Base-by-base conservation (phyloP, 106 monocot species). In the Xerophyta viscosa region DNA sequence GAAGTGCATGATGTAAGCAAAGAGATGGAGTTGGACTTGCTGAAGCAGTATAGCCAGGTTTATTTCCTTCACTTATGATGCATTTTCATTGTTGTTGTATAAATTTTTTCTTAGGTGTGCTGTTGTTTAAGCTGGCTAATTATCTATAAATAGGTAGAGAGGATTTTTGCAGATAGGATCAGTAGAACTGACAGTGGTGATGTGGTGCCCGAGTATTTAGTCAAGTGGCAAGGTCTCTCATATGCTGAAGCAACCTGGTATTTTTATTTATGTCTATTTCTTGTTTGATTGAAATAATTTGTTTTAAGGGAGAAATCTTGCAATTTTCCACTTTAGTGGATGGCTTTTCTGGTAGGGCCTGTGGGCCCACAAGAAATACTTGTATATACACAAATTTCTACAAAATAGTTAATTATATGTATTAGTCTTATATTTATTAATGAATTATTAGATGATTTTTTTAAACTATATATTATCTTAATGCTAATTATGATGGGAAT, bases 191-290 rank as follows among this genome's bases (percentile, higher is more conserved):
- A 56, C 45, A 66, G 68, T 46, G 98, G 86, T 69, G 98, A 98
- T 67, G 61, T 98, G 48, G 71, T 90, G 44, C 68, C 74, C 31
- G 98, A 98, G 52, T 98, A 98, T 83, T 75, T 98, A 61, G 90
- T 90, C 27, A 86, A 90, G 70, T 98, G 98, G 98, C 90, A 80
- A 70, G 98, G 98, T 14, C 81, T 98, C 51, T 81, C 98, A 53
- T 98, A 98, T 86, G 98, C 98, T 57, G 98, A 98, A 67, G 78
- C 98, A 68, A 98, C 98, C 42, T 98, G 98, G 98, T 98, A 86
- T 36, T 9, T 27, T 28, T 52, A 21, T 33, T 66, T 28, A 4
- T 28, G 24, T 46, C 15, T n/a, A 20, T 46, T n/a, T 14, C 45
- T n/a, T 46, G 45, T 8, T 13, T 8, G 4, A 6, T 46, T 18